phyloP scores from a whole-genome alignment of 75 land plant genomes.

The Gnetum montanum region DNA sequence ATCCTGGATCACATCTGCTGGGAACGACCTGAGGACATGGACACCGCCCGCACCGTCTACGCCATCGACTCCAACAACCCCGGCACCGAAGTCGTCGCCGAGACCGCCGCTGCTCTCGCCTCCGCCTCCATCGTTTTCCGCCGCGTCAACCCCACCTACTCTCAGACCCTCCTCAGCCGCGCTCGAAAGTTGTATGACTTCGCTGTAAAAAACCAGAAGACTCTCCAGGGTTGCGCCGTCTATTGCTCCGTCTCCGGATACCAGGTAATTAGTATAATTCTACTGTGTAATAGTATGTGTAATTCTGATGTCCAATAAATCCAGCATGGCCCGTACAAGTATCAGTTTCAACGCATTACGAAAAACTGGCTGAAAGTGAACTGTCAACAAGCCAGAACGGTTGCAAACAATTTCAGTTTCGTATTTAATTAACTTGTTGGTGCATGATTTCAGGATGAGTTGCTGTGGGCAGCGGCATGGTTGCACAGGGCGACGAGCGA shows the following conservation, averaged over 20 bases:
- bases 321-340: neutral
- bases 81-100: constrained; percentile 81
- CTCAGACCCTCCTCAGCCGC: constrained; percentile 55
- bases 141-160: constrained; percentile 23
- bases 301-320: neutral
- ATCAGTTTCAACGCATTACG: too few relatives aligned
- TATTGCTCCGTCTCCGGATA: too few relatives aligned
- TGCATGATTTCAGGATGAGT: constrained; percentile 37
- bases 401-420: too few relatives aligned
- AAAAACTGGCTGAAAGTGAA: too few relatives aligned
- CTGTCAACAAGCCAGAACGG: too few relatives aligned
- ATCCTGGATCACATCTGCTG: constrained; percentile 66
- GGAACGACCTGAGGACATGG: constrained; percentile 77
- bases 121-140: constrained; percentile 76
- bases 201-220: too few relatives aligned
- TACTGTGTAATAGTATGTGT: too few relatives aligned
- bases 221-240: too few relatives aligned
- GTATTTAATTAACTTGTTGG: too few relatives aligned
- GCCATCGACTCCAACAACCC: constrained; percentile 40
- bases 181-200: too few relatives aligned
- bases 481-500: constrained; percentile 41
- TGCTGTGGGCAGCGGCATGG: constrained; percentile 57
- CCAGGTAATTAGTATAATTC: too few relatives aligned
- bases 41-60: constrained; percentile 56
- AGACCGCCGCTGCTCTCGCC: constrained; percentile 86